A percentile compares a stretch with the other conserved stretches of the same genome.
Evolutionary conservation across 2,329 filamentous ascomycete genomes (phyloP).

Genomic region (Aspergillus novoparasiticus): DNA sequence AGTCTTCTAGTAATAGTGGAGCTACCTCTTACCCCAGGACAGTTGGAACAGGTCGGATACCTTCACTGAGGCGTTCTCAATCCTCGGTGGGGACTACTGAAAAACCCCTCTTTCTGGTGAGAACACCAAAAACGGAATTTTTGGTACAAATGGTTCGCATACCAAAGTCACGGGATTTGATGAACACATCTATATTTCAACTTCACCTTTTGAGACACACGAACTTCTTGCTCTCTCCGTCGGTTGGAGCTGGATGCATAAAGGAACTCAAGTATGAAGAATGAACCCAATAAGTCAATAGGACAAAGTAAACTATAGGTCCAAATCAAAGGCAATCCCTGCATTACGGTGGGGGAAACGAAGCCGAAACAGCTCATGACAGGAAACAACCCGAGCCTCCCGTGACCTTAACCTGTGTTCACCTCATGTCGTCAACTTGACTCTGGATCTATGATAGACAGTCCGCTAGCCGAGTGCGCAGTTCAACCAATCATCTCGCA

Average conservation of each 20-base stretch:
- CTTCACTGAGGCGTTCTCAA: neutral
- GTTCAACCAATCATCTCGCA: neutral
- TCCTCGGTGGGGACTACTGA: neutral
- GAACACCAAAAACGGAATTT: neutral
- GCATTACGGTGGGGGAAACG: neutral
- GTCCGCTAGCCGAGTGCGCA: neutral
- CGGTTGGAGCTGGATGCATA: neutral
- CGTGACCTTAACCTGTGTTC: slow-evolving; percentile 21
- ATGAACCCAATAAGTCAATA: neutral
- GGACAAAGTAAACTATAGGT: neutral
- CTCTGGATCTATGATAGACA: slow-evolving; percentile 4
- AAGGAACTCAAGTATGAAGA: neutral
- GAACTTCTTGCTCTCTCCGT: neutral
- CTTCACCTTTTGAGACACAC: neutral
- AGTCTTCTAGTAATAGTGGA: slow-evolving; percentile 1
- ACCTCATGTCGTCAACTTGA: slow-evolving; percentile 16
- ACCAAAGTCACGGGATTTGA: slow-evolving; percentile 1
- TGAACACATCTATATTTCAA: neutral
- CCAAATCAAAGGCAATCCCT: neutral
- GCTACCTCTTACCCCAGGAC: neutral
- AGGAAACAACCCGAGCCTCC: slow-evolving; percentile 13
- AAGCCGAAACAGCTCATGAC: slow-evolving; percentile 5
- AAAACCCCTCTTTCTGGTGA: neutral
- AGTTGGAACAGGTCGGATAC: neutral
- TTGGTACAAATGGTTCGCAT: neutral